Evolutionary conservation across 1,139 yeast species (phyloP), one percentile per base, ranked within the genome.

Genomic region (Wickerhamiella pararugosa): DNA sequence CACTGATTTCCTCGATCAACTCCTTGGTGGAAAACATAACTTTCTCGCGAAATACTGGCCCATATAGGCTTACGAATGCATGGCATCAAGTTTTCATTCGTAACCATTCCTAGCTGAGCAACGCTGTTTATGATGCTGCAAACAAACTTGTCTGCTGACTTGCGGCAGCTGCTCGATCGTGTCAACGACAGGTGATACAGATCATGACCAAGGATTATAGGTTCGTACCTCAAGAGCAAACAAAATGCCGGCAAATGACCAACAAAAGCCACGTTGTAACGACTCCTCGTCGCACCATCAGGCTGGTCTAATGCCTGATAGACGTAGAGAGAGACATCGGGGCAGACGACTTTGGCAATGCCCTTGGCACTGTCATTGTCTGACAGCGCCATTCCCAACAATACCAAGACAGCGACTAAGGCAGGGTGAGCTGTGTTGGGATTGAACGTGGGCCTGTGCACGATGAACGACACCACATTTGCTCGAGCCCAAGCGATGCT

Each of bases 391-490:
- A 66, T 61, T 5, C 72, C 72, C 26, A 67, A 47, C 9, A 60
- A 50, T 25, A 61, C 54, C 48, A 67, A 50, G 5, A 61, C 56
- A 4, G 63, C 60, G 35, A 68, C 47, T 35, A 67, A 50, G 29
- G 57, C 53, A 1, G 60, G 51, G 43, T 61, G 54, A 21, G 53
- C 48, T 9, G 47, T 46, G 36, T 61, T 56, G 5, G 66, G 59
- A 42, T 60, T 55, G 46, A 66, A 67, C 1, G 70, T 61, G 6
- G 68, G 59, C 10, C 59, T 51, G 49, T 68, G 72, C n/a, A 68
- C 50, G 31, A 63, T 51, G 32, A 44, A 38, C 36, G 46, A 44
- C 15, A 60, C 44, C 7, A 53, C 48, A 5, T 43, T 49, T 4
- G 51, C 52, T 6, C 44, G 40, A 4, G 44, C 25, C 60, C 58